Evolutionary conservation across 2,329 filamentous ascomycete species (phyloP).

Genomic region (Curvularia eragrostidis): DNA sequence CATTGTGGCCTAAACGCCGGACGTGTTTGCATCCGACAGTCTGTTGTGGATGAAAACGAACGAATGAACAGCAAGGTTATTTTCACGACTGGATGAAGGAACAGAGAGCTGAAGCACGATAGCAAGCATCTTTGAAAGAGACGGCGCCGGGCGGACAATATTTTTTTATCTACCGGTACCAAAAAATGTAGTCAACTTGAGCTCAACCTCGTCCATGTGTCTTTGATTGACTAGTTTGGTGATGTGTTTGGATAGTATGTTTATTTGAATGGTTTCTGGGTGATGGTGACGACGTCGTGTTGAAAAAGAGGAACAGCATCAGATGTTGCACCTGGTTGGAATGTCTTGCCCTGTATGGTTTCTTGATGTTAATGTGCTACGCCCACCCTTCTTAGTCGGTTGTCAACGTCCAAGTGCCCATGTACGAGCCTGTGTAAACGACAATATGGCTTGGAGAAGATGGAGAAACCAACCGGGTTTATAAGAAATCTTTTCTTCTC

Average conservation of each 20-base stretch:
- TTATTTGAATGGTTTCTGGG: not conserved
- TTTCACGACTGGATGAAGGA: constrained; percentile 22
- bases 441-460: too few species aligned
- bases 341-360: too few species aligned
- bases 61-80: constrained; percentile 31
- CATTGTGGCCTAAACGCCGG: constrained; percentile 23
- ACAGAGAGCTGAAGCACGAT: constrained; percentile 16
- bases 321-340: too few species aligned
- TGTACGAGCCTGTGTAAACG: too few species aligned
- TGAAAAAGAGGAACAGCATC: too few species aligned
- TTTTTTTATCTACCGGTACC: constrained; percentile 16
- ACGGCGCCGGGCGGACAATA: constrained; percentile 20
- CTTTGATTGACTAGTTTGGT: constrained; percentile 10
- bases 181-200: constrained; percentile 18
- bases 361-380: too few species aligned
- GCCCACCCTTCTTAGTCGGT: too few species aligned
- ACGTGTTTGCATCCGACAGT: constrained; percentile 20
- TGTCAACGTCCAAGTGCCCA: too few species aligned
- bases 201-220: constrained; percentile 8
- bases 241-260: not conserved
- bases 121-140: constrained; percentile 21
- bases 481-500: too few species aligned
- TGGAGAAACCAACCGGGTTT: too few species aligned
- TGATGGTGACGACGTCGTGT: not conserved
- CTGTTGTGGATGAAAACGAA: constrained; percentile 24